Percentiles rank a stretch among this genome's conserved stretches.
These are phyloP conservation scores for Penicillium coffeae DNA, from an alignment of 495 filamentous ascomycete genomes.

Conservation along the genomic window DNA sequence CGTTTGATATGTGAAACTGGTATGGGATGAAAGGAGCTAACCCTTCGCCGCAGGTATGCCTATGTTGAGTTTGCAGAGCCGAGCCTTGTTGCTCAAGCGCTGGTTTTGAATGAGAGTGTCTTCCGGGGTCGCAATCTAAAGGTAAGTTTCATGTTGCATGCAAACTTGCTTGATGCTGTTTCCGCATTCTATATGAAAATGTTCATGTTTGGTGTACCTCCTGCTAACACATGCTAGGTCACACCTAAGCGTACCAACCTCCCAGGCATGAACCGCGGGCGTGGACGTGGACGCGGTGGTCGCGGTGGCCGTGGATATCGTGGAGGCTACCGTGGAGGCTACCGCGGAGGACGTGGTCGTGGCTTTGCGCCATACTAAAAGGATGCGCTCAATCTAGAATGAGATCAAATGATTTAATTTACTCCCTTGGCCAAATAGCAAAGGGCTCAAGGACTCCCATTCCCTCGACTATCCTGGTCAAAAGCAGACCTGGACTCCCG, in stretches of 20 bases:
- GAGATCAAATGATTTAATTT: background rate
- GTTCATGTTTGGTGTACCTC: background rate
- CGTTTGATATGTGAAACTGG: background rate
- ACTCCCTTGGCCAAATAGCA: too few species aligned
- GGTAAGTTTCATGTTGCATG: conserved; percentile 43
- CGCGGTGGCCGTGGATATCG: conserved; percentile 59
- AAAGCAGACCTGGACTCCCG: background rate
- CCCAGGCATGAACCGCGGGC: conserved; percentile 84
- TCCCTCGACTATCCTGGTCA: too few species aligned
- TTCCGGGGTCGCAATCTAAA: conserved; percentile 95
- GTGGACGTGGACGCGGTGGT: conserved; percentile 61
- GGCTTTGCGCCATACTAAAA: conserved; percentile 76
- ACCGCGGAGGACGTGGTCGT: conserved; percentile 60
- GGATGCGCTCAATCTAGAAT: background rate
- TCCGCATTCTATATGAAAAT: background rate
- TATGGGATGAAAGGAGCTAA: background rate
- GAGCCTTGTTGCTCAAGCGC: conserved; percentile 83
- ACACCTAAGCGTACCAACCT: conserved; percentile 97
- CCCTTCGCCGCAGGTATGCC: conserved; percentile 68
- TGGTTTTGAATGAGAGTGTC: conserved; percentile 94
- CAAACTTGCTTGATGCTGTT: background rate
- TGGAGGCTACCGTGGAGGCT: conserved; percentile 33
- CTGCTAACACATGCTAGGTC: conserved; percentile 52
- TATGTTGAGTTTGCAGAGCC: conserved; percentile 99
- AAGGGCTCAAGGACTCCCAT: too few species aligned